Percentiles rank a stretch among this genome's conserved stretches.
phyloP scores from a whole-genome alignment of 2,329 filamentous ascomycete genomes.

The Stagonosporopsis rhizophila region DNA sequence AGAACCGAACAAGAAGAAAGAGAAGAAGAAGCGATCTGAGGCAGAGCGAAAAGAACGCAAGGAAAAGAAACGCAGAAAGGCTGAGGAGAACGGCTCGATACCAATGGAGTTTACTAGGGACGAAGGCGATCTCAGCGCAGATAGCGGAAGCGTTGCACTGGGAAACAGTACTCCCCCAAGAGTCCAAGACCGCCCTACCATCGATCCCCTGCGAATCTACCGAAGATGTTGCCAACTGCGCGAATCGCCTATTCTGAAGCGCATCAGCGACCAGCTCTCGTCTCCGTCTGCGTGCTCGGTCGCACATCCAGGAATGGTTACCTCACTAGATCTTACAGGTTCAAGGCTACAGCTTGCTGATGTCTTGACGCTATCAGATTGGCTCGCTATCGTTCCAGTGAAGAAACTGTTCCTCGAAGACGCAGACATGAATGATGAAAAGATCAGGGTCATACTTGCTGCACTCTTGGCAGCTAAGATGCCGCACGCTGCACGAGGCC shows the following conservation, averaged over 20 bases:
- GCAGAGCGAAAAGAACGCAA: conserved; percentile 91
- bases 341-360: conserved; percentile 86
- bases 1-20: conserved; percentile 74
- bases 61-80: conserved; percentile 83
- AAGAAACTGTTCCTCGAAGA: conserved; percentile 86
- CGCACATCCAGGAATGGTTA: conserved; percentile 75
- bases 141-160: conserved; percentile 25
- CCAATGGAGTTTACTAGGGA: conserved; percentile 83
- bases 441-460: conserved; percentile 83
- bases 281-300: conserved; percentile 70
- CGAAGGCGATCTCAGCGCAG: conserved; percentile 52
- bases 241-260: conserved; percentile 90
- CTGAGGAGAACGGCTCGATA: conserved; percentile 85
- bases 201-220: conserved; percentile 91
- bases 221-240: conserved; percentile 91
- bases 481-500: conserved; percentile 61
- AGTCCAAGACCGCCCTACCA: conserved; percentile 76
- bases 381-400: conserved; percentile 90
- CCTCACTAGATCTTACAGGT: conserved; percentile 81
- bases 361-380: conserved; percentile 87
- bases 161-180: conserved; percentile 51
- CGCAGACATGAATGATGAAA: conserved; percentile 85
- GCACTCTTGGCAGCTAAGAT: conserved; percentile 82
- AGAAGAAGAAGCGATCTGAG: conserved; percentile 95
- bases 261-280: conserved; percentile 86